Conservation (phyloP, 352 stramenopile species). For the Phytophthora palmivora region DNA sequence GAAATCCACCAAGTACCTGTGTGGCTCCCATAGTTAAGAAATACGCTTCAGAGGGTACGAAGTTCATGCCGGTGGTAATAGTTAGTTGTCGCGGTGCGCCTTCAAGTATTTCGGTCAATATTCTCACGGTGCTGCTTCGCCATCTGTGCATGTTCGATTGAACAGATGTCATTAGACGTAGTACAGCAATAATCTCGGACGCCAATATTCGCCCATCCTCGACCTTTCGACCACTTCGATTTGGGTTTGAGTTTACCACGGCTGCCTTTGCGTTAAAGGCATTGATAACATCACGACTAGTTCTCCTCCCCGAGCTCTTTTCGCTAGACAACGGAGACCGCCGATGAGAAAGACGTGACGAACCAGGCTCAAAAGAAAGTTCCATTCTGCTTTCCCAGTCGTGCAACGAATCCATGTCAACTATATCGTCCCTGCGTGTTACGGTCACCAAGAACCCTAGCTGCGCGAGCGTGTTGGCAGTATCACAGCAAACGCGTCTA, state of each 20-base stretch:
- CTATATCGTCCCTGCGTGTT: slow-evolving; percentile 42
- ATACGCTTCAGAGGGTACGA: slow-evolving; percentile 25
- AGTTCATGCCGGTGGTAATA: background rate
- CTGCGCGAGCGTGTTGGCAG: slow-evolving; percentile 45
- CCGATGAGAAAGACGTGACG: slow-evolving; percentile 46
- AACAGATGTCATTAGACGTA: slow-evolving; percentile 38
- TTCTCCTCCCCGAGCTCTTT: slow-evolving; percentile 42
- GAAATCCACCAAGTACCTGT: slow-evolving; percentile 58
- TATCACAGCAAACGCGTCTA: slow-evolving; percentile 42
- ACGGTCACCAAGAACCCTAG: slow-evolving; percentile 58
- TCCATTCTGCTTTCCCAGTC: slow-evolving; percentile 59
- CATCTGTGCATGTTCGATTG: slow-evolving; percentile 28
- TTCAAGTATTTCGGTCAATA: slow-evolving; percentile 36
- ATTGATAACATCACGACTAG: slow-evolving; percentile 41
- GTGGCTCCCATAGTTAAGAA: slow-evolving; percentile 47
- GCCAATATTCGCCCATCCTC: slow-evolving; percentile 39
- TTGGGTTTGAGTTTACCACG: slow-evolving; percentile 13
- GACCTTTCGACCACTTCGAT: slow-evolving; percentile 11
- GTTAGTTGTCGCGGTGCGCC: slow-evolving; percentile 28
- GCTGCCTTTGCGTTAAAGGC: slow-evolving; percentile 50
- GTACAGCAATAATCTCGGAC: slow-evolving; percentile 46
- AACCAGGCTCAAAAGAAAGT: slow-evolving; percentile 53
- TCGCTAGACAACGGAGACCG: slow-evolving; percentile 35
- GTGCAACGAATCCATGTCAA: slow-evolving; percentile 46
- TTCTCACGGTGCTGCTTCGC: slow-evolving; percentile 35